Evolutionary conservation across 805 yeast species (phyloP), one percentile per base, ranked within the genome.

Genomic region (Saccharomycopsis capsularis): DNA sequence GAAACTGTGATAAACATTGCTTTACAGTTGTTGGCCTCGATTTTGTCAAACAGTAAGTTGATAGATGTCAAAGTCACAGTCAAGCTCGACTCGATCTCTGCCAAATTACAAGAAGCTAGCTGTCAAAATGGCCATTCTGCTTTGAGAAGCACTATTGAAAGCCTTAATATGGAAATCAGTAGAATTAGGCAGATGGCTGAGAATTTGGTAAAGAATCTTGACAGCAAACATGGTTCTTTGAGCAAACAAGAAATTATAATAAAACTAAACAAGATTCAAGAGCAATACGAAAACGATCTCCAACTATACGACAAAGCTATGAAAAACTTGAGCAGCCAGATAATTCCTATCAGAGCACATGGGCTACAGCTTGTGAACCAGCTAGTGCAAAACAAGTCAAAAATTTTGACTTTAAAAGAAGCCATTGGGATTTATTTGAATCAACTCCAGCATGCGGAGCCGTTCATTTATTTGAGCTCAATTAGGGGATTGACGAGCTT

Each of bases 321-420:
- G 34, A 68, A 74, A 1, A 77, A 81, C 51, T 63, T 93, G 39
- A 79, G 79, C 48, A 96, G 90, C 63, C 85, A 90, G 0, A 65
- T 84, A 39, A 81, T 85, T 2, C 96, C 98, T 0, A 76, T 91
- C 2, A 70, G 89, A 47, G 98, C 95, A 0, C 89, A 85, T 63
- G 98, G 98, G 0, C 65, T 93, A 6, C 76, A 75, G 54, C 63
- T 81, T 22, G 63, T 91, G 27, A 69, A 87, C 25, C 71, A 74
- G 48, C 67, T 88, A 39, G 69, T 78, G 4, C 64, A 62, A 27
- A 30, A 35, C 22, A 69, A 69, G 32, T 76, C 85, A n/a, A 61
- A 68, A 1, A 78, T 76, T 0, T 60, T 86, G 13, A 59, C 74
- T 0, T 43, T 75, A 7, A 76, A 74, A 3, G 74, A 76, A 46